Evolutionary conservation across 1,139 yeast species (phyloP), one percentile per base, ranked within the genome.

Genomic region (Williopsis jadinii): DNA sequence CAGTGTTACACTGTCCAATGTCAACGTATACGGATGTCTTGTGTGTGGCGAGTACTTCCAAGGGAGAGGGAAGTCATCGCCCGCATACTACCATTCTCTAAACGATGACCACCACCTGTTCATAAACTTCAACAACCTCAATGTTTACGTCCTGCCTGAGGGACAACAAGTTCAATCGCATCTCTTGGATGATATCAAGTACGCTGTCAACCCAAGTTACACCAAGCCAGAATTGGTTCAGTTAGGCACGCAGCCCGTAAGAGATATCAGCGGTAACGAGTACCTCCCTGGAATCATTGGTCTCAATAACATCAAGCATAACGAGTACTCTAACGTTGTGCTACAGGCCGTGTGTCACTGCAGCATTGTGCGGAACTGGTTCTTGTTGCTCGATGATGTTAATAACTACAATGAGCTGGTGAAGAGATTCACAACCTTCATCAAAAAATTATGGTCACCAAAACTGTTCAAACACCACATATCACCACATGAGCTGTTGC

Each of bases 41-140:
- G 72, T 71, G 0, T 85, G 95, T 61, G 94, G 94, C 34, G 79
- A 74, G 53, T 85, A 77, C 61, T 72, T 77, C 42, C 84, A 79
- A 52, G 95, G 95, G 0, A 67, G 88, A 26, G 73, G 79, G 1
- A 62, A 61, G 42, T 59, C 72, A 11, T 75, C 92, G 0, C 81
- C 81, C 15, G 90, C 92, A 0, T 83, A 78, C 53, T 58, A 66
- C 34, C 95, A 85, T 57, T 69, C 88, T 3, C 68, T 85, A 27
- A 72, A 77, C 43, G 70, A 63, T 3, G 70, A 71, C 48, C 92
- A 84, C 55, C 85, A 77, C 54, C 73, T 83, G 1, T 85, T 66
- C 52, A 66, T 84, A 42, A 79, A 75, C 51, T 64, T 84, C 37
- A 59, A 62, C 12, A 72, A 71, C 1, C 58, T 67, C 35, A 72